phyloP scores from a whole-genome alignment of 2,329 filamentous ascomycete species.

The Didymella pinodella region DNA sequence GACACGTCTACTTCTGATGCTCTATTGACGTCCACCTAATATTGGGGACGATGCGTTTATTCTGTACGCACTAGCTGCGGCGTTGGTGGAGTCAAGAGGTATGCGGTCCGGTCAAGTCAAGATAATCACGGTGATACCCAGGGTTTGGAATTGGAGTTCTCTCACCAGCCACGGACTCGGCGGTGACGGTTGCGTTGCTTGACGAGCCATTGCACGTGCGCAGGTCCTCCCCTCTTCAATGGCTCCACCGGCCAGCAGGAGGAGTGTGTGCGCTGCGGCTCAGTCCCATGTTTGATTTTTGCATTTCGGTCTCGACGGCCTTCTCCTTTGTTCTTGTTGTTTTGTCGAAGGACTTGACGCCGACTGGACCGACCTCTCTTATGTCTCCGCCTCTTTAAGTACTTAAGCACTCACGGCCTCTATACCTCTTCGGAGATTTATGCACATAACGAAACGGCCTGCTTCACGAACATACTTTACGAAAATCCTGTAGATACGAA shows the following conservation, averaged over 20 bases:
- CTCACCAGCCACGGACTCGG: conserved; percentile 20
- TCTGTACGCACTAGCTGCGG: conserved; percentile 21
- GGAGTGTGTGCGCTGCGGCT: conserved; percentile 12
- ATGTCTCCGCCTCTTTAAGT: conserved; percentile 13
- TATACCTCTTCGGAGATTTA: conserved; percentile 1
- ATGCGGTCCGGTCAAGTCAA: conserved; percentile 23
- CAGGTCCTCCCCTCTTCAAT: conserved; percentile 40
- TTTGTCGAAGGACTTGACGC: conserved; percentile 21
- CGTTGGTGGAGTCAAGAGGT: conserved; percentile 20
- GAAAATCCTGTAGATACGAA: conserved; percentile 29
- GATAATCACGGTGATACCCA: conserved; percentile 26
- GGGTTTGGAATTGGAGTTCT: conserved; percentile 22
- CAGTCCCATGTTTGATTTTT: conserved; percentile 15
- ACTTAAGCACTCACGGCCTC: background rate
- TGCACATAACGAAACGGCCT: conserved; percentile 7
- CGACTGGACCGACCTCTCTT: conserved; percentile 24
- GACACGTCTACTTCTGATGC: conserved; percentile 1
- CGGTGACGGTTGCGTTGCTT: conserved; percentile 22
- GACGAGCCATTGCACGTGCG: conserved; percentile 20
- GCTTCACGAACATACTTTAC: conserved; percentile 28
- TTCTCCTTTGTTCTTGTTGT: conserved; percentile 14
- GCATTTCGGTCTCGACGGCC: conserved; percentile 1
- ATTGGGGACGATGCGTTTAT: background rate
- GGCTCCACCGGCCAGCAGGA: conserved; percentile 21
- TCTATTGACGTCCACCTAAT: background rate